These are phyloP conservation scores for Lachnum nothofagi DNA, from an alignment of 2,329 filamentous ascomycete genomes.

Conservation along the genomic window DNA sequence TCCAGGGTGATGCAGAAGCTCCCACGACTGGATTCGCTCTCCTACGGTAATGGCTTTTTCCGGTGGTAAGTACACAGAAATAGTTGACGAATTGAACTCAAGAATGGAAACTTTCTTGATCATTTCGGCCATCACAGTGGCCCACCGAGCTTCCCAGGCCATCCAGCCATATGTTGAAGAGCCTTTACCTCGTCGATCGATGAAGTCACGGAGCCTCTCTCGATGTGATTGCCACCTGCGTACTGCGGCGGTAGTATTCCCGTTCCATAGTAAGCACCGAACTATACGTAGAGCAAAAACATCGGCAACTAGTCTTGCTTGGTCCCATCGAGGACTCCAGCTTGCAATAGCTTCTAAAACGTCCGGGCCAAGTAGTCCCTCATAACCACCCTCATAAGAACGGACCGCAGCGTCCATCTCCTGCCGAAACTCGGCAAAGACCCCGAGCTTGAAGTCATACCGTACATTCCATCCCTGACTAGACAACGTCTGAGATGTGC, in stretches of 20 bases:
- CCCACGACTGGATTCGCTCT: conserved; percentile 58
- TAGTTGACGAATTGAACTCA: conserved; percentile 43
- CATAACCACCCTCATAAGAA: conserved; percentile 83
- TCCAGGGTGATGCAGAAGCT: conserved; percentile 59
- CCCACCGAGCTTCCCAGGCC: conserved; percentile 81
- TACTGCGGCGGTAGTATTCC: conserved; percentile 72
- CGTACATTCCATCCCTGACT: conserved; percentile 85
- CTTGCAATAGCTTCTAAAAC: conserved; percentile 82
- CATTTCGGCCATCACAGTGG: conserved; percentile 56
- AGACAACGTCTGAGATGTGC: conserved; percentile 81
- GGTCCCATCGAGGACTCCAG: conserved; percentile 87
- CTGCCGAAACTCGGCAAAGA: conserved; percentile 88
- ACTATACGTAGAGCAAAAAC: conserved; percentile 73
- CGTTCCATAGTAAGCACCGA: conserved; percentile 75
- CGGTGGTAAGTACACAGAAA: conserved; percentile 47
- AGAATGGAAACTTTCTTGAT: conserved; percentile 50
- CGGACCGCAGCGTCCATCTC: conserved; percentile 84
- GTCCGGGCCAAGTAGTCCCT: conserved; percentile 73
- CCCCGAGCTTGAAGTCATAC: conserved; percentile 88
- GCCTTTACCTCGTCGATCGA: conserved; percentile 79
- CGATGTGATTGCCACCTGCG: conserved; percentile 76
- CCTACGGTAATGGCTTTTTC: conserved; percentile 52
- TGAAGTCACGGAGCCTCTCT: conserved; percentile 65
- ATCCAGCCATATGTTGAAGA: conserved; percentile 88
- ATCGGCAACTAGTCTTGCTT: conserved; percentile 84